Evolutionary conservation across 2,329 filamentous ascomycete genomes (phyloP), one percentile per base, ranked within the genome.

Genomic region (Rutstroemia sp.): DNA sequence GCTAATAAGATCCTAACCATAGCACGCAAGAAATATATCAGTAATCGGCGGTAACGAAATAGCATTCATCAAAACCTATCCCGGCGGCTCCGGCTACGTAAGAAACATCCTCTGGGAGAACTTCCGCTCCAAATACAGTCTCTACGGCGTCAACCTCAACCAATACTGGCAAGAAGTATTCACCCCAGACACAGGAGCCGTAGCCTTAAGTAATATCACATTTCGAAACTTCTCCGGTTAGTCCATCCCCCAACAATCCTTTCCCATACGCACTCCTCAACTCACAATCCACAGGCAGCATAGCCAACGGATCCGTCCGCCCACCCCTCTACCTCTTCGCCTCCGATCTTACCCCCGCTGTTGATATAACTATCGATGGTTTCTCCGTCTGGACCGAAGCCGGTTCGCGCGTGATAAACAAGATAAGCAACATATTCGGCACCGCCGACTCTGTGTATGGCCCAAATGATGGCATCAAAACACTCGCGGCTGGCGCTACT

Each of bases 61-160:
- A 25, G 61, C 67, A 16, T 71, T 73, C 53, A 73, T 72, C 60
- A 73, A 73, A 56, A 72, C 71, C 9, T 73, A 68, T 56, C 71
- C 71, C 0, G 71, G 71, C 4, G 71, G 71, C 14, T 69, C 67
- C 0, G 64, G 63, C 4, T 72, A 71, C 49, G 70, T 72, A 17
- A 69, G 63, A 23, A 67, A 73, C 51, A 61, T 68, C 5, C 64
- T 67, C 0, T 73, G 72, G 48, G 65, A 68, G 42, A 67, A 67
- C 42, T 64, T 67, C 56, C 62, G 61, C 56, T 58, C 60, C 14
- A 62, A 66, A 37, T 60, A 59, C 17, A 63, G 61, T 2, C 62
- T 61, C 7, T 66, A 66, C 45, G 63, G 52, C 17, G 58, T 66
- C 12, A 57, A 66, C 39, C 56, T 67, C 16, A 59, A 67, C 25